Evolutionary conservation across 2,329 filamentous ascomycete genomes (phyloP).

Genomic region (Diaporthe eres): DNA sequence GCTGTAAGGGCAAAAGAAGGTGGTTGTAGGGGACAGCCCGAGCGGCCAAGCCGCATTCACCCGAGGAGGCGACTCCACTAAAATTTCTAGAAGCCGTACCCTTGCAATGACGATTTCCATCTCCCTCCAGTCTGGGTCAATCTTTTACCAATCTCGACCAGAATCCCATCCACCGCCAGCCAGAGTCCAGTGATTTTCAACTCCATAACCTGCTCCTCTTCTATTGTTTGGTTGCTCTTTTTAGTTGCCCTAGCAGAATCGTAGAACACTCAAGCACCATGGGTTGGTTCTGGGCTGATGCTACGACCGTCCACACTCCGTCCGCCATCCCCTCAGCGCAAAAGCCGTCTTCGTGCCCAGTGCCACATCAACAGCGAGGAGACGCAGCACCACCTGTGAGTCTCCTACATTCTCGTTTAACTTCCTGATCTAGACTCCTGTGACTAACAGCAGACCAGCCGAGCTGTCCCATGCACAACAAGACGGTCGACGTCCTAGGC

Average conservation of each 20-base stretch:
- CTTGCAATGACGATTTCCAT: constrained; percentile 34
- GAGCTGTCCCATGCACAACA: constrained; percentile 71
- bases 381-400: constrained; percentile 58
- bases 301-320: constrained; percentile 49
- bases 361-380: constrained; percentile 44
- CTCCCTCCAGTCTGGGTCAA: constrained; percentile 32
- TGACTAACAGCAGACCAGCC: constrained; percentile 55
- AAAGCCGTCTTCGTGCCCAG: constrained; percentile 42
- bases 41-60: constrained; percentile 27
- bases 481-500: constrained; percentile 63
- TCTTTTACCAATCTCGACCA: constrained; percentile 28
- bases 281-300: constrained; percentile 77
- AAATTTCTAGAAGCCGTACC: constrained; percentile 33
- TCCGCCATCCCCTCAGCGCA: constrained; percentile 36
- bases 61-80: constrained; percentile 34
- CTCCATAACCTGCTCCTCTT: not conserved
- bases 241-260: not conserved
- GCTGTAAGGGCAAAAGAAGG: not conserved
- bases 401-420: not conserved
- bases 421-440: not conserved
- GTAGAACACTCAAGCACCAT: constrained; percentile 51
- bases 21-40: not conserved
- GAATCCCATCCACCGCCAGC: not conserved
- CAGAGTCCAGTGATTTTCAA: not conserved
- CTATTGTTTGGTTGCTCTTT: not conserved